Percentiles rank a stretch among this genome's conserved stretches.
Evolutionary conservation across 257 asterid genomes (phyloP).

Genomic region (Solanum bulbocastanum): DNA sequence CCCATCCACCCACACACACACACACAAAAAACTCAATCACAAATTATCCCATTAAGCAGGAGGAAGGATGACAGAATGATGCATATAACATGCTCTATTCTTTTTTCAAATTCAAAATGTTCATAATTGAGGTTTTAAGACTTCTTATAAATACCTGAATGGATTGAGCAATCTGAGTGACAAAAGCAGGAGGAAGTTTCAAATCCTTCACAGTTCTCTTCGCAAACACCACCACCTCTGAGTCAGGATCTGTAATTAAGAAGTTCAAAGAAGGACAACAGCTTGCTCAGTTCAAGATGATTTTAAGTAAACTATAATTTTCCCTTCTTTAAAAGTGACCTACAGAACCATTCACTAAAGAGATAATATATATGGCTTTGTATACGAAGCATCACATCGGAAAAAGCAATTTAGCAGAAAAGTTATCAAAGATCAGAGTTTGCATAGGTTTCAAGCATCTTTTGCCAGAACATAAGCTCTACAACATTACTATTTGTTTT

Average conservation of each 20-base stretch:
- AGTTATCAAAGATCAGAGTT: not conserved
- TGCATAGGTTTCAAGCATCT: not conserved
- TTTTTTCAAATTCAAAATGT: not conserved
- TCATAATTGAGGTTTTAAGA: not conserved
- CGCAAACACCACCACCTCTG: conserved; percentile 83
- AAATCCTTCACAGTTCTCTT: conserved; percentile 87
- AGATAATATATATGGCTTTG: not conserved
- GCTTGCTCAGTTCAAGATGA: not conserved
- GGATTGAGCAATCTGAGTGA: conserved; percentile 91
- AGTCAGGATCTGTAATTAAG: conserved; percentile 63
- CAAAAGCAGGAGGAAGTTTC: conserved; percentile 91
- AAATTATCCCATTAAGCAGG: not conserved
- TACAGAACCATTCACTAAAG: not conserved
- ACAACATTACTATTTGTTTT: not conserved
- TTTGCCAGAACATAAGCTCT: not conserved
- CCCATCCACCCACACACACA: not conserved
- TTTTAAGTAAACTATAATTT: not conserved
- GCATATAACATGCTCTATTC: not conserved
- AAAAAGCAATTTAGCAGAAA: not conserved
- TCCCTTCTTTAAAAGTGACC: not conserved
- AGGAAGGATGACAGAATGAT: not conserved
- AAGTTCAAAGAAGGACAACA: not conserved
- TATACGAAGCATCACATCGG: not conserved
- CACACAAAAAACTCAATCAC: not conserved
- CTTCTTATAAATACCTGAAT: conserved; percentile 50